These are phyloP conservation scores for Cystobasidium tubakii DNA, from an alignment of 768 basidiomycete species.

Conservation along the genomic window DNA sequence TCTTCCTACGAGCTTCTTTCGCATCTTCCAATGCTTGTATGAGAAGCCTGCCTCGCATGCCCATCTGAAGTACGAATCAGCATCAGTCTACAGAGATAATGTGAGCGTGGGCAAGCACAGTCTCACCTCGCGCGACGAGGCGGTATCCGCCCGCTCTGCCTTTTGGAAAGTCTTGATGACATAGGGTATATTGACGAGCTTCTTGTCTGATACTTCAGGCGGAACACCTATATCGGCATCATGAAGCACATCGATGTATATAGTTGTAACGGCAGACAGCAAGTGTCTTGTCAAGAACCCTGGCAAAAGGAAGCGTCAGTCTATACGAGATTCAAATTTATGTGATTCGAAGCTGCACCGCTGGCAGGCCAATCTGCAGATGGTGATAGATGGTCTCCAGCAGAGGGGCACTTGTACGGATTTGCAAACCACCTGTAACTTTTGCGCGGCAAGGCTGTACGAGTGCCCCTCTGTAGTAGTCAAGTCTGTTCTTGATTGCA, in stretches of 20 bases:
- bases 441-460: too few relatives aligned
- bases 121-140: conserved; percentile 14
- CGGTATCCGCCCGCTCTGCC: background rate
- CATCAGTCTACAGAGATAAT: background rate
- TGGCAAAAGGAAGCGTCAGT: background rate
- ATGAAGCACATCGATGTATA: conserved; percentile 24
- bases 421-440: too few relatives aligned
- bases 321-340: too few relatives aligned
- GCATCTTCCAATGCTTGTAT: conserved; percentile 12
- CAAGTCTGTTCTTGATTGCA: too few relatives aligned
- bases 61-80: background rate
- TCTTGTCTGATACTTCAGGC: background rate
- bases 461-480: too few relatives aligned
- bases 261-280: conserved; percentile 12
- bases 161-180: background rate
- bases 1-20: conserved; percentile 7
- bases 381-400: too few relatives aligned
- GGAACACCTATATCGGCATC: conserved; percentile 18
- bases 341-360: too few relatives aligned
- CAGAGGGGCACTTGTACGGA: too few relatives aligned
- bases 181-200: conserved; percentile 11
- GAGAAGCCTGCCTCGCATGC: background rate
- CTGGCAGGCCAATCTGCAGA: too few relatives aligned
- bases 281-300: conserved; percentile 18
- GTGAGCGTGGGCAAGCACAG: background rate